phyloP scores from a whole-genome alignment of 164 flowering plant species.

The Nelumbo lutea region DNA sequence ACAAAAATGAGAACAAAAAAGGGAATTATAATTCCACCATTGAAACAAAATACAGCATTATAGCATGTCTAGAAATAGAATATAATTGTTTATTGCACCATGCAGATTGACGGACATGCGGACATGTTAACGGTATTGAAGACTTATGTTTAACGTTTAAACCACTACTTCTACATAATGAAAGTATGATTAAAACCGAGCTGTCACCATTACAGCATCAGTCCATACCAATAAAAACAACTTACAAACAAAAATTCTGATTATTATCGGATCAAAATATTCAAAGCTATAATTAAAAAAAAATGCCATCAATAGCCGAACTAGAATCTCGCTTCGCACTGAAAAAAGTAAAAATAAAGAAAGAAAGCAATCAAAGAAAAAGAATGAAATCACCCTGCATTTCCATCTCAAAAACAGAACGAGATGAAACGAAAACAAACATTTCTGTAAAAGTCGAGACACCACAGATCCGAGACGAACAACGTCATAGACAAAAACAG shows the following conservation, averaged over 20 bases:
- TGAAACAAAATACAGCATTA: not conserved
- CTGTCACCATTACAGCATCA: too few species aligned
- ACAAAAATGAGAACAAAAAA: not conserved
- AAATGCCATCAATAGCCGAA: not conserved
- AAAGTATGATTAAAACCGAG: too few species aligned
- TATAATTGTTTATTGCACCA: not conserved
- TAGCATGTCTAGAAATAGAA: too few species aligned
- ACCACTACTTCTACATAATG: too few species aligned
- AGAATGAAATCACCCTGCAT: not conserved
- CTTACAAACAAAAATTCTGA: too few species aligned
- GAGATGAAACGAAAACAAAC: not conserved
- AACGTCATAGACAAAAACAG: not conserved
- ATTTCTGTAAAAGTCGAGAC: too few species aligned
- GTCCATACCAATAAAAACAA: too few species aligned
- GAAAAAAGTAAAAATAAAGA: too few species aligned
- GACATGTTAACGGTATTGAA: not conserved
- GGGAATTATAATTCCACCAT: too few species aligned
- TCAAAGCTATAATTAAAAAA: not conserved
- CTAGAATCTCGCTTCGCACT: not conserved
- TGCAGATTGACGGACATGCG: not conserved
- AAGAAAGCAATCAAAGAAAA: too few species aligned
- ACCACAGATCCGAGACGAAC: not conserved
- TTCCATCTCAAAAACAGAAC: not conserved
- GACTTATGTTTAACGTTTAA: too few species aligned
- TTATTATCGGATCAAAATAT: too few species aligned